Base-by-base conservation (phyloP, 1,284 basidiomycete genomes). In the Bjerkandera adusta region DNA sequence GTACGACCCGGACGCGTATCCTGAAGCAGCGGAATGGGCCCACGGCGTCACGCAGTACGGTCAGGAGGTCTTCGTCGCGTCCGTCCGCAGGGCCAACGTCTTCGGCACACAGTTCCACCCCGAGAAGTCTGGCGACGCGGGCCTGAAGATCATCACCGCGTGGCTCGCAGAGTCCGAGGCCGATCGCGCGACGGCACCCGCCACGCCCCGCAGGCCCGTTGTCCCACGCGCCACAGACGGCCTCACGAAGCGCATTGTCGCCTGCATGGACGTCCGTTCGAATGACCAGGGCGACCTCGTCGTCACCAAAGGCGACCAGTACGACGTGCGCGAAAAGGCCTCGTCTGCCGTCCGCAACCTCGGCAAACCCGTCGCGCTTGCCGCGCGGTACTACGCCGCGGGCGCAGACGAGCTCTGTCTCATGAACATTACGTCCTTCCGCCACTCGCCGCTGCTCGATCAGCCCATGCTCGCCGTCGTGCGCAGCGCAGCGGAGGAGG, bases 401-500 rank as follows among this genome's bases (percentile, higher is more conserved):
- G 96, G 95, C 26, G 97, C 97, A 37, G 97, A 99, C 70, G 97
- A 99, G 69, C 77, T 99, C 40, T 96, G 92, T 60, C 86, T 99
- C 58, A 85, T 99, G 64, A 99, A 99, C 71, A 99, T 99, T 73
- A 99, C 97, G 6, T 97, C 95, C 46, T 99, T 99, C 83, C 90
- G 97, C 51, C 88, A 91, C 55, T 97, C 92, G 5, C 94, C 97
- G 0, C 76, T 99, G 34, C 84, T 78, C 45, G 97, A 99, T 68
- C 97, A 99, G 68, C 97, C 97, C 0, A 99, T 99, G 97, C 81
- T 99, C 45, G 87, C 92, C 36, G 89, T 99, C 57, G 91, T 99
- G 42, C 85, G 89, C 46, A 83, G 85, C 1, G 90, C 95, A 0
- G 95, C 97, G 0, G 84, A 92, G 64, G 83, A 83, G 42, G 83